These are phyloP conservation scores for Trametes cingulata DNA, from an alignment of 768 basidiomycete species.

Conservation along the genomic window DNA sequence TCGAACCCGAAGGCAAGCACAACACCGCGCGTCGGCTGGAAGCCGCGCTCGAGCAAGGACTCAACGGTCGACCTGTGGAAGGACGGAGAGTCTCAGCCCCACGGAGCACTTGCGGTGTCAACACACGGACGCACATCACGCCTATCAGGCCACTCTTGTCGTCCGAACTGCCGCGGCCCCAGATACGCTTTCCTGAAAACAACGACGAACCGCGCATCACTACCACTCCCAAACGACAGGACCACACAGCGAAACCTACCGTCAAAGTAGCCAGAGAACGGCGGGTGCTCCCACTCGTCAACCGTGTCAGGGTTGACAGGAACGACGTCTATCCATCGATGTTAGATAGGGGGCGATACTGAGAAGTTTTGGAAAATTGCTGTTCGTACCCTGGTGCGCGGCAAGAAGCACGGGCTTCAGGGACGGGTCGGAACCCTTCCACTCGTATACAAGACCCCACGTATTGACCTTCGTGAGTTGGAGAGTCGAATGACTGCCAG, in stretches of 20 bases:
- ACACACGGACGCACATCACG: conserved; percentile 29
- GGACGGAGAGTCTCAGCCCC: too few relatives aligned
- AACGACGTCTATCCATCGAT: conserved; percentile 43
- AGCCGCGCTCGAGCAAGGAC: conserved; percentile 45
- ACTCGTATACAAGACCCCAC: conserved; percentile 61
- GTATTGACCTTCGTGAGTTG: conserved; percentile 59
- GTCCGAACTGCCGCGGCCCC: conserved; percentile 38
- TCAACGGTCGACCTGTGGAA: conserved; percentile 42
- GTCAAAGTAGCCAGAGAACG: conserved; percentile 51
- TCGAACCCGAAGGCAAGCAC: conserved; percentile 50
- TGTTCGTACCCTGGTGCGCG: conserved; percentile 49
- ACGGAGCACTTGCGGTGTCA: background rate
- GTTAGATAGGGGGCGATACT: background rate
- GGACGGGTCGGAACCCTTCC: conserved; percentile 50
- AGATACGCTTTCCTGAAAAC: conserved; percentile 30
- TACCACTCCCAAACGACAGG: too few relatives aligned
- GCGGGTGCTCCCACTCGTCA: conserved; percentile 48
- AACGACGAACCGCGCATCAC: background rate
- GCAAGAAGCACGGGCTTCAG: conserved; percentile 57
- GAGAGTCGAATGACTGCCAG: conserved; percentile 47
- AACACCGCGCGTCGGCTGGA: conserved; percentile 45
- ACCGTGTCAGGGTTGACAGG: conserved; percentile 48
- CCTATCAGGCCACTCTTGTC: conserved; percentile 39
- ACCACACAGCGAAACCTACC: conserved; percentile 20
- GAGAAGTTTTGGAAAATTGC: background rate